Percentiles rank a stretch among this genome's conserved stretches.
phyloP scores from a whole-genome alignment of 495 filamentous ascomycete genomes.

The Penicillium soppii region DNA sequence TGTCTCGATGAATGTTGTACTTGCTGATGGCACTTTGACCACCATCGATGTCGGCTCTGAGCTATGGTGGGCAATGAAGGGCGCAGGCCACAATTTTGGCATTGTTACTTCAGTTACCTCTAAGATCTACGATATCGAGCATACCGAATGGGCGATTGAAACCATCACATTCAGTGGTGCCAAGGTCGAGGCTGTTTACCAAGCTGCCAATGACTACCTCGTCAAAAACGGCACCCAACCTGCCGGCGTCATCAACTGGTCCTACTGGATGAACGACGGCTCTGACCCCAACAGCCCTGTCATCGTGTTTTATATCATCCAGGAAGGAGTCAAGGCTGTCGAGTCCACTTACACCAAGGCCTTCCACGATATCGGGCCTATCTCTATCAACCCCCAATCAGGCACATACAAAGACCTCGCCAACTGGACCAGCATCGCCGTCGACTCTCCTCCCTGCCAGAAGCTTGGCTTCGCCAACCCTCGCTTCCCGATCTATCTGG shows the following conservation, averaged over 20 bases:
- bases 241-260: constrained; percentile 48
- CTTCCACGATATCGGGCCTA: constrained; percentile 44
- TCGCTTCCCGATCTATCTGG: constrained; percentile 50
- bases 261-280: constrained; percentile 46
- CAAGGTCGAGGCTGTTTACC: constrained; percentile 49
- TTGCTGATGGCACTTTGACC: constrained; percentile 50
- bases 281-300: constrained; percentile 44
- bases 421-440: constrained; percentile 38
- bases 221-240: constrained; percentile 39
- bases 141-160: constrained; percentile 42
- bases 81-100: constrained; percentile 64
- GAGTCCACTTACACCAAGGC: constrained; percentile 40
- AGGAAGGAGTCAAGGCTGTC: constrained; percentile 45
- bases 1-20: constrained; percentile 51
- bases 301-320: constrained; percentile 52
- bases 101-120: constrained; percentile 50
- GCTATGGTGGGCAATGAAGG: constrained; percentile 57
- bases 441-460: constrained; percentile 40
- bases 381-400: constrained; percentile 25
- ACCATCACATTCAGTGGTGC: constrained; percentile 47
- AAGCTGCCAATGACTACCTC: constrained; percentile 43
- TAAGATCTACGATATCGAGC: constrained; percentile 46
- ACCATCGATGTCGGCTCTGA: constrained; percentile 41
- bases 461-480: constrained; percentile 46
- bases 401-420: constrained; percentile 49